Conservation (phyloP, 305 asterid species). For the Fraxinus sp. region DNA sequence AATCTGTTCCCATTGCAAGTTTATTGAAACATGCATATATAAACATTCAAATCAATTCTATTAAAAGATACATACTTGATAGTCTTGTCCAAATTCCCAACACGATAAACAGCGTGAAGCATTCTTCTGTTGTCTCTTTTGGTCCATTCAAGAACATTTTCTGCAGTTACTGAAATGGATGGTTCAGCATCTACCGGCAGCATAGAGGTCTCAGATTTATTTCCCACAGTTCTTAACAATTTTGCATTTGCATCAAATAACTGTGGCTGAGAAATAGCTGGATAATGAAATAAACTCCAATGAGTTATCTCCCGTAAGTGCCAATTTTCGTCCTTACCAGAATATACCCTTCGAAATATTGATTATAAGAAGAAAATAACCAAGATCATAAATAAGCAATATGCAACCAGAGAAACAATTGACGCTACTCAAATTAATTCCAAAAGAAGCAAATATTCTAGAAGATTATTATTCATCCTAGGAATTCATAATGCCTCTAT, state of each 20-base stretch:
- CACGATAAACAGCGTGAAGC: constrained; percentile 50
- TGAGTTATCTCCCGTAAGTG: background rate
- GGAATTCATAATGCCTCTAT: background rate
- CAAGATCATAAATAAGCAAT: background rate
- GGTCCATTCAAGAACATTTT: constrained; percentile 42
- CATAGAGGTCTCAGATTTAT: constrained; percentile 12
- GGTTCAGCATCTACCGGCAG: constrained; percentile 27
- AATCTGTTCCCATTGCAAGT: constrained; percentile 31
- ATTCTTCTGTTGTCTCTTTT: constrained; percentile 46
- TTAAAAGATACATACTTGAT: constrained; percentile 33
- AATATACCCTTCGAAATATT: background rate
- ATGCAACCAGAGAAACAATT: background rate
- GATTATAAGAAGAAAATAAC: background rate
- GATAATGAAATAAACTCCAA: constrained; percentile 14
- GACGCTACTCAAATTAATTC: background rate
- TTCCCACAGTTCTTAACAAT: constrained; percentile 23
- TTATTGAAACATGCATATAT: background rate
- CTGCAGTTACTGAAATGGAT: constrained; percentile 21
- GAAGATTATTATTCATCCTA: background rate
- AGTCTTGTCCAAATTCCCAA: constrained; percentile 51
- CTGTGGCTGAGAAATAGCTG: constrained; percentile 47
- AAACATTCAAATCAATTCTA: background rate
- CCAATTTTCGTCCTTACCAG: constrained; percentile 8
- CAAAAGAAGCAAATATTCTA: background rate
- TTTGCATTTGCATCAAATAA: constrained; percentile 35